Evolutionary conservation across 495 filamentous ascomycete species (phyloP), one percentile per base, ranked within the genome.

Genomic region (Trichodelitschia bisporula): DNA sequence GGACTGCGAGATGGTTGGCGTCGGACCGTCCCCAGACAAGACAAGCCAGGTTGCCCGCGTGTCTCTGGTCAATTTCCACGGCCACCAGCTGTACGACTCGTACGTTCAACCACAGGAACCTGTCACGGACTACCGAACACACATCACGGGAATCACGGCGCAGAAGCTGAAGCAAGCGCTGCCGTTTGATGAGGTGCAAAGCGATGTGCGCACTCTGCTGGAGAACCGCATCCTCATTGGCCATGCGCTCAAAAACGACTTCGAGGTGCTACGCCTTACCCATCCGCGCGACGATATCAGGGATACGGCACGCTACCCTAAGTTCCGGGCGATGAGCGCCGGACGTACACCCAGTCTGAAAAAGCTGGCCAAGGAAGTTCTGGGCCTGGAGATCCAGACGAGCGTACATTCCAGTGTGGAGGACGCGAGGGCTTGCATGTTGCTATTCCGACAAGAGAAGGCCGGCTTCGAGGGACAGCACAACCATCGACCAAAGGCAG

Each of bases 1-100:
- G 26, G 89, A 97, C 55, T 95, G 86, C 51, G 86, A 97, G 54
- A 97, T 97, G 86, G 84, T 97, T 12, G 86, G 86, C 23, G 66
- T 80, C 8, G 79, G 72, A 1, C 58, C 62, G 19, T 43, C 50
- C 15, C 40, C 46, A 24, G 67, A 72, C 24, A 47, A 55, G 27
- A 65, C 76, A 42, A 72, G 69, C 8, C 65, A 64, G 2, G 62
- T 95, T 18, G 86, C 89, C 2, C 64, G 86, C 9, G 72, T 82
- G 32, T 80, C 73, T 43, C 56, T 89, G 15, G 80, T 91, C 41
- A 90, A 92, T 43, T 97, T 76, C 56, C 77, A 92, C 50, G 78
- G 79, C 15, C 62, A 72, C 23, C 74, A 89, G 40, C 46, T 97
- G 26, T 83, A 92, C 55, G 86, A 97, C 57, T 77, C 74, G 4